Evolutionary conservation across 805 yeast species (phyloP).

Genomic region (Ogataea wickerhamii): DNA sequence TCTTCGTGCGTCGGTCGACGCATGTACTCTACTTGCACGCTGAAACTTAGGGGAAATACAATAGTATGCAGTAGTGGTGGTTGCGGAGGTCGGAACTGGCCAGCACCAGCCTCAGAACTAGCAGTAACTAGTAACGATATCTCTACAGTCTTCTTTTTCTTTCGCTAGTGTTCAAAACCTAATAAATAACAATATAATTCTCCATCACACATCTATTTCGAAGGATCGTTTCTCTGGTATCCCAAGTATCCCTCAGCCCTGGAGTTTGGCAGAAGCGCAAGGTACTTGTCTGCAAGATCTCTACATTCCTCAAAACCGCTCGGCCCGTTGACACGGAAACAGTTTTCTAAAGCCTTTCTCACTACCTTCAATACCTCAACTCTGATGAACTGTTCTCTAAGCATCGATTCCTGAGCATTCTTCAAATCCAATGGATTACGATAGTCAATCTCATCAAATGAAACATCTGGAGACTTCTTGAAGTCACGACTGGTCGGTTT

Average conservation of each 20-base stretch:
- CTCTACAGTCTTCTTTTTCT: no score
- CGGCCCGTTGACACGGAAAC: slow-evolving; percentile 56
- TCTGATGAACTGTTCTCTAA: slow-evolving; percentile 78
- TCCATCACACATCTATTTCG: no score
- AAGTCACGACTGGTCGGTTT: slow-evolving; percentile 17
- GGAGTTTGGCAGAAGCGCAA: slow-evolving; percentile 70
- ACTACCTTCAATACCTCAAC: slow-evolving; percentile 62
- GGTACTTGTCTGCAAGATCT: slow-evolving; percentile 70
- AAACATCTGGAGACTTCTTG: slow-evolving; percentile 59
- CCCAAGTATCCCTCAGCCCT: slow-evolving; percentile 72
- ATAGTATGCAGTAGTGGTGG: no score
- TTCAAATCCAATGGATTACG: slow-evolving; percentile 58
- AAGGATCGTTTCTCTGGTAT: slow-evolving; percentile 86
- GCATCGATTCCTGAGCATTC: slow-evolving; percentile 70
- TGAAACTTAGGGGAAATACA: no score
- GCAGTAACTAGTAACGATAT: no score
- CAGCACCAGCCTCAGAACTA: no score
- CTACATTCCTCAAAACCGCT: slow-evolving; percentile 78
- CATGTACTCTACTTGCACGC: no score
- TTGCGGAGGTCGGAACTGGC: no score
- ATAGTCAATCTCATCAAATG: slow-evolving; percentile 81
- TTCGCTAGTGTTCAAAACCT: no score
- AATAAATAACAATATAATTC: no score
- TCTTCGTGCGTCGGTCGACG: not conserved
- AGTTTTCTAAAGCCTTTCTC: slow-evolving; percentile 71